Percentiles rank a stretch among this genome's conserved stretches.
Conservation (phyloP, 148 eudicot species). For the Vaccinium vitisidaea region DNA sequence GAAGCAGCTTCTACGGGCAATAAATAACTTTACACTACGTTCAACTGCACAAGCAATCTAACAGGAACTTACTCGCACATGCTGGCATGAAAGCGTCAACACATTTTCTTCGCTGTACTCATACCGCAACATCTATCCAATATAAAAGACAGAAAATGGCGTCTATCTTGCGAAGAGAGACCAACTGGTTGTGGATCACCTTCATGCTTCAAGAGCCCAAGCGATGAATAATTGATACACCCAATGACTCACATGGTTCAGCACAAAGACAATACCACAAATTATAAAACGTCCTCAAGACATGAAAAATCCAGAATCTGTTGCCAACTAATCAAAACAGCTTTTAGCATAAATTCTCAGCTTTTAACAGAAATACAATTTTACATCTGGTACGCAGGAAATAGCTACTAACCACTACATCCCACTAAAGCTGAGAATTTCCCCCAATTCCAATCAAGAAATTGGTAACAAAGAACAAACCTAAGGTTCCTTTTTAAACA, state of each 20-base stretch:
- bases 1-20: neutral
- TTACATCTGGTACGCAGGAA: neutral
- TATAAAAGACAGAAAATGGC: neutral
- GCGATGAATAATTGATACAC: neutral
- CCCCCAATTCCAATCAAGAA: constrained; percentile 11
- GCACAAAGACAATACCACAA: neutral
- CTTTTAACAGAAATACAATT: neutral
- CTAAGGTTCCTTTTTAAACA: neutral
- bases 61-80: neutral
- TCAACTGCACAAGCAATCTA: neutral
- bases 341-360: neutral
- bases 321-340: neutral
- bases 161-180: neutral
- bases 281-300: neutral
- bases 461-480: neutral
- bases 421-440: neutral
- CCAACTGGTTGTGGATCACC: neutral
- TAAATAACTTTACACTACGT: neutral
- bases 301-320: neutral
- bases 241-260: neutral
- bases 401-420: neutral
- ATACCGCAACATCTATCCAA: neutral
- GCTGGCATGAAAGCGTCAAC: neutral
- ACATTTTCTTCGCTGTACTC: neutral
- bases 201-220: neutral